Percentiles rank a stretch among this genome's conserved stretches.
phyloP scores from a whole-genome alignment of 768 basidiomycete species.

The Rhizopogon vinicolor region DNA sequence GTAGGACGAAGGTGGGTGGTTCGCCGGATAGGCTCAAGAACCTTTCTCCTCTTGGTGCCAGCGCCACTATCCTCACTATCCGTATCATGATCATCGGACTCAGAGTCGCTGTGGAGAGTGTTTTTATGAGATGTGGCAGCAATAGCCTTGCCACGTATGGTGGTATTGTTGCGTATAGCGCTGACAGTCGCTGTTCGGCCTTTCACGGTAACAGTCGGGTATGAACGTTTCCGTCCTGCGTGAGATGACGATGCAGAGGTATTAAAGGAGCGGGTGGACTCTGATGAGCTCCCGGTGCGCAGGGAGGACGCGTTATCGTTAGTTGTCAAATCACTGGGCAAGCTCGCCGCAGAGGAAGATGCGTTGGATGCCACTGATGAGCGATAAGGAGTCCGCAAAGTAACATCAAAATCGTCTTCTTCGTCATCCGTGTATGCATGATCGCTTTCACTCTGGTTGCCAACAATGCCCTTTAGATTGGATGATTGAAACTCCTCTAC shows the following conservation, averaged over 20 bases:
- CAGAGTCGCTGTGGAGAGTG: conserved; percentile 13
- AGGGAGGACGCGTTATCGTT: conserved; percentile 33
- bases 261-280: conserved; percentile 32
- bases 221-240: conserved; percentile 39
- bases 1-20: conserved; percentile 21
- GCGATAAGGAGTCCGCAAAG: conserved; percentile 58
- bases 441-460: conserved; percentile 21
- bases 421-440: conserved; percentile 24
- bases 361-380: conserved; percentile 15
- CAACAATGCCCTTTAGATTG: conserved; percentile 22
- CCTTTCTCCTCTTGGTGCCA: conserved; percentile 20
- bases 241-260: conserved; percentile 28
- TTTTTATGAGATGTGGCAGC: conserved; percentile 5
- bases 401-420: conserved; percentile 64
- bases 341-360: conserved; percentile 21
- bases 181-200: neutral
- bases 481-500: conserved; percentile 7
- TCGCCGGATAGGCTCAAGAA: conserved; percentile 21
- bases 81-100: conserved; percentile 8
- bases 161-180: conserved; percentile 17
- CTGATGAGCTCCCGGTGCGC: conserved; percentile 36
- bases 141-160: conserved; percentile 19
- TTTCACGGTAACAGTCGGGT: conserved; percentile 6
- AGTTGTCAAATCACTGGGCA: conserved; percentile 31
- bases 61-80: conserved; percentile 5